These are phyloP conservation scores for Scleroderma citrinum DNA, from an alignment of 768 basidiomycete species.

Conservation along the genomic window DNA sequence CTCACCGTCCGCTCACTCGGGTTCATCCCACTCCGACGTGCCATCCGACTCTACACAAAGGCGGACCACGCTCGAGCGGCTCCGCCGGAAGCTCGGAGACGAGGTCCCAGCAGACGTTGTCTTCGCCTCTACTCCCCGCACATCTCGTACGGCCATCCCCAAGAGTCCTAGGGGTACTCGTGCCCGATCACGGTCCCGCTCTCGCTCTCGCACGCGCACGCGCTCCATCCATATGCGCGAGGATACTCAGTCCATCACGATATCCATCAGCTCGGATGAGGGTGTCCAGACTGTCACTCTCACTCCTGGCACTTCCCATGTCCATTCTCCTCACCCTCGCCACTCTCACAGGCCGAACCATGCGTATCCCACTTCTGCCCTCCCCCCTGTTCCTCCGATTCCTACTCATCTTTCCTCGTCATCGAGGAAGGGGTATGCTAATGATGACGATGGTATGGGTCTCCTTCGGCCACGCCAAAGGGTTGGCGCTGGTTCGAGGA, in stretches of 20 bases:
- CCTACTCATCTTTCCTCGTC: constrained; percentile 11
- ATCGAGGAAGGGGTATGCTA: background rate
- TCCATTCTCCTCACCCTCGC: constrained; percentile 10
- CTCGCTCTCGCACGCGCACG: constrained; percentile 1
- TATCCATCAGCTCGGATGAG: constrained; percentile 25
- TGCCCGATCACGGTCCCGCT: background rate
- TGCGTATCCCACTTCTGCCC: constrained; percentile 14
- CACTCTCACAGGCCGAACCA: constrained; percentile 8
- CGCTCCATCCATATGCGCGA: constrained; percentile 10
- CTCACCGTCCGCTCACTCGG: constrained; percentile 20
- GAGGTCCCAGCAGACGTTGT: constrained; percentile 57
- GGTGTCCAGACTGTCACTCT: constrained; percentile 19
- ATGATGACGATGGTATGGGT: constrained; percentile 9
- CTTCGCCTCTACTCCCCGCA: constrained; percentile 49
- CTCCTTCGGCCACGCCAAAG: constrained; percentile 18
- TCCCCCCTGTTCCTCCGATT: constrained; percentile 22
- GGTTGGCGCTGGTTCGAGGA: constrained; percentile 17
- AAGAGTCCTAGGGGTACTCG: background rate
- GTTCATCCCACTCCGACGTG: constrained; percentile 21
- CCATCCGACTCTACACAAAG: constrained; percentile 38
- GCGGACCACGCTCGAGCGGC: constrained; percentile 56
- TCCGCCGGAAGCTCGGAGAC: constrained; percentile 57
- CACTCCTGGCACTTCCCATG: constrained; percentile 10
- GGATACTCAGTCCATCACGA: constrained; percentile 15
- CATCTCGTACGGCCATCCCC: constrained; percentile 8